Evolutionary conservation across 106 monocot genomes (phyloP).

Genomic region (Chionographis japonica): DNA sequence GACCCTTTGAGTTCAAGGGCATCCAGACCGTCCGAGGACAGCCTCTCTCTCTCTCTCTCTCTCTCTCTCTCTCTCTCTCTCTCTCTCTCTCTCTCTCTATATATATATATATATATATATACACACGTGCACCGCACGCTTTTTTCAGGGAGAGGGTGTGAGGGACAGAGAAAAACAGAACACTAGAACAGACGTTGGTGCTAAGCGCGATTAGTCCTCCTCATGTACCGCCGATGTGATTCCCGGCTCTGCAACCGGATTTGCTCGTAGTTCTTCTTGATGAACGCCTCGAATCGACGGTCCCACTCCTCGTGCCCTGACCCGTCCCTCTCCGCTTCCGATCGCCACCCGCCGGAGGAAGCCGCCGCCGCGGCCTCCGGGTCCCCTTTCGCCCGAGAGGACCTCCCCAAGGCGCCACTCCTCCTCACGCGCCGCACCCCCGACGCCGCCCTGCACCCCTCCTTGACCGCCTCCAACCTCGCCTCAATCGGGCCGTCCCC

Average conservation of each 20-base stretch:
- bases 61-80: too few relatives aligned
- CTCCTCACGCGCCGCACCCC: conserved; percentile 3
- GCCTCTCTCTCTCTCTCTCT: too few relatives aligned
- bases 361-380: not conserved
- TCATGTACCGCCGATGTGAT: too few relatives aligned
- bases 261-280: conserved; percentile 62
- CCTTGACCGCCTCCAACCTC: conserved; percentile 48
- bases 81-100: too few relatives aligned
- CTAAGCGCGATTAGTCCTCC: too few relatives aligned
- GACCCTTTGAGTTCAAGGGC: too few relatives aligned
- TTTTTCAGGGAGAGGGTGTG: too few relatives aligned
- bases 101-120: too few relatives aligned
- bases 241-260: conserved; percentile 12
- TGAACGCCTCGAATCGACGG: conserved; percentile 58
- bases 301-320: conserved; percentile 45
- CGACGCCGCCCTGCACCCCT: not conserved
- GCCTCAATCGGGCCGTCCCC: conserved; percentile 39
- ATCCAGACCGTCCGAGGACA: too few relatives aligned
- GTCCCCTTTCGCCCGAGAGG: not conserved
- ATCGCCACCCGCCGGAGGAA: not conserved
- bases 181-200: too few relatives aligned
- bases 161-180: too few relatives aligned
- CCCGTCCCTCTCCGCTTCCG: conserved; percentile 8
- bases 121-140: too few relatives aligned
- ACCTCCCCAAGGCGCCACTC: conserved; percentile 26